Percentiles rank a stretch among this genome's conserved stretches.
Evolutionary conservation across 1,284 basidiomycete species (phyloP).

Genomic region (Neonothopanus nambi): DNA sequence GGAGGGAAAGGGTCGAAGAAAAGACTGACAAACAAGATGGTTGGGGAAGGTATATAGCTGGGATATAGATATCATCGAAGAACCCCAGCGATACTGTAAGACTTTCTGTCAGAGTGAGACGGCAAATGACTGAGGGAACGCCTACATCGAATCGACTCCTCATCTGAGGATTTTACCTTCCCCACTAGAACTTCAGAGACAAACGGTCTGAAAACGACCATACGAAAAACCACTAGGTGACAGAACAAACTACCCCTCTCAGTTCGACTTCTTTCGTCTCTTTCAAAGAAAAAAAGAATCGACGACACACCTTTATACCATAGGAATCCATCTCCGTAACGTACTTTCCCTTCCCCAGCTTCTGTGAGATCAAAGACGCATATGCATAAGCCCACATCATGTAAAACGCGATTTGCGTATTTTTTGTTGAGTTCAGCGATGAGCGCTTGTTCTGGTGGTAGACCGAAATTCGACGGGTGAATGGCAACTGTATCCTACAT

Average conservation of each 20-base stretch:
- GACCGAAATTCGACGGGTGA: conserved; percentile 73
- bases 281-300: conserved; percentile 1
- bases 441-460: conserved; percentile 71
- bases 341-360: conserved; percentile 88
- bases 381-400: conserved; percentile 89
- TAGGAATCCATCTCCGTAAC: conserved; percentile 92
- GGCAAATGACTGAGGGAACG: conserved; percentile 15
- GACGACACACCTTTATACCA: conserved; percentile 84
- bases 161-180: conserved; percentile 83
- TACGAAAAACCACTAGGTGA: conserved; percentile 81
- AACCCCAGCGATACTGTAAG: conserved; percentile 84
- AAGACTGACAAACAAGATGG: conserved; percentile 78
- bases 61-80: conserved; percentile 93
- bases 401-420: conserved; percentile 92
- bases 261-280: neutral
- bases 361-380: conserved; percentile 86
- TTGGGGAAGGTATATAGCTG: conserved; percentile 67
- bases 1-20: neutral
- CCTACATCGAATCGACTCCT: conserved; percentile 81
- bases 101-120: conserved; percentile 3
- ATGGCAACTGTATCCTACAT: conserved; percentile 72
- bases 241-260: conserved; percentile 7
- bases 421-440: conserved; percentile 87
- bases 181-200: conserved; percentile 88
- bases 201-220: conserved; percentile 93